Base-by-base conservation (phyloP, 225 moss, liverwort and hornwort genomes). In the Pleurozium schreberi region DNA sequence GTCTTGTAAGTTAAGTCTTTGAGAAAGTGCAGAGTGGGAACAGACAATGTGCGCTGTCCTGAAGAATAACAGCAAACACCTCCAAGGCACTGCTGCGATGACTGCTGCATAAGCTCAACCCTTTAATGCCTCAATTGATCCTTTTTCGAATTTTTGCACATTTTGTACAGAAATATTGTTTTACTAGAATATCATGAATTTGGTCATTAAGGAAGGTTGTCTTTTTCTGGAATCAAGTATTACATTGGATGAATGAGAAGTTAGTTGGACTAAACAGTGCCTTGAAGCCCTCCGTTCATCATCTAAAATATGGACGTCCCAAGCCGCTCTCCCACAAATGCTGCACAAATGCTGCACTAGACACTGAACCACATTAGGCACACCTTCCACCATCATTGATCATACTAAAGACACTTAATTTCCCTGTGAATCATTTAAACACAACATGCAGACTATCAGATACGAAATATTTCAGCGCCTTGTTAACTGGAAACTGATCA, bases 341-440 rank as follows among this genome's bases (percentile, higher is more conserved):
- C n/a, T n/a, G n/a, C n/a, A n/a, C n/a, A n/a, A n/a, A n/a, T n/a
- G n/a, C n/a, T n/a, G n/a, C 9, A 93, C 96, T 71, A 97, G 87
- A 83, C 96, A 96, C 87, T 96, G 96, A 70, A 96, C 96, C 95
- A 96, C 93, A 57, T 93, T 93, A 58, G 97, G 96, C 79, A 95
- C 95, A 77, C 96, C 96, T 91, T 96, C 95, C 84, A 96, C 96
- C 97, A 96, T 95, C 92, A 96, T 94, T 11, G 96, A 95, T 38
- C n/a, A n/a, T n/a, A 96, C 92, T 63, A 95, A 92, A 50, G 92
- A 28, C 18, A 18, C 18, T 45, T 73, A 4, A 30, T 31, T 28
- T 27, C 43, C 27, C 17, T 27, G 43, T 26, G 17, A 69, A 43
- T 42, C 42, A 74, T 47, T 18, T 45, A 3, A 9, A 47, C 18